Percentiles rank a stretch among this genome's conserved stretches.
Evolutionary conservation across 2,329 filamentous ascomycete genomes (phyloP).

Genomic region (Fusarium circinatum): DNA sequence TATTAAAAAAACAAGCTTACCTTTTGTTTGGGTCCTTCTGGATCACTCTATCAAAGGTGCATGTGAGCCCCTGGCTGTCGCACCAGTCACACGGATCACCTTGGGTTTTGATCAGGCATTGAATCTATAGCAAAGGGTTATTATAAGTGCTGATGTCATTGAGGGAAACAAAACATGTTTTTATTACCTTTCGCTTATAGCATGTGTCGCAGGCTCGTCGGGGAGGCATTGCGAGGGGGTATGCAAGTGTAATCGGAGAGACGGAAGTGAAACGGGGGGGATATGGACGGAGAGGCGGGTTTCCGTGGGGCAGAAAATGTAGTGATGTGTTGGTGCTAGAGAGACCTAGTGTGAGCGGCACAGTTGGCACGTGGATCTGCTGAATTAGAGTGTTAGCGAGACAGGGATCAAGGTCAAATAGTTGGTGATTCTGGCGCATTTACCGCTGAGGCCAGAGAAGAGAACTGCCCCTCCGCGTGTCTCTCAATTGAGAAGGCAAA

Average conservation of each 20-base stretch:
- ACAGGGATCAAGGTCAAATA: neutral
- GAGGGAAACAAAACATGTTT: neutral
- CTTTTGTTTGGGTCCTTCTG: slow-evolving; percentile 34
- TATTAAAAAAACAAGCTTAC: neutral
- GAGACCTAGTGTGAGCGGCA: neutral
- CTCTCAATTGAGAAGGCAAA: neutral
- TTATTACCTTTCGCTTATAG: slow-evolving; percentile 36
- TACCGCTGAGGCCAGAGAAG: neutral
- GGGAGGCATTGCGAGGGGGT: slow-evolving; percentile 26
- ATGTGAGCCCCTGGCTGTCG: slow-evolving; percentile 30
- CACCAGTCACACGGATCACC: slow-evolving; percentile 39
- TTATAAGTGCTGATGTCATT: neutral
- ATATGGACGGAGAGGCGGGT: slow-evolving; percentile 7
- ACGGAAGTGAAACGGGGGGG: slow-evolving; percentile 14
- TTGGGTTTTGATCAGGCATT: slow-evolving; percentile 32
- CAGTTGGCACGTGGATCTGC: slow-evolving; percentile 3
- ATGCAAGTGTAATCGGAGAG: slow-evolving; percentile 28
- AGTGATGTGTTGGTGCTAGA: neutral
- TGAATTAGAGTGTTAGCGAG: neutral
- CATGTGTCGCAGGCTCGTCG: slow-evolving; percentile 32
- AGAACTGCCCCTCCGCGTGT: neutral
- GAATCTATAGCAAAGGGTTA: slow-evolving; percentile 25
- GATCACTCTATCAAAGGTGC: slow-evolving; percentile 38
- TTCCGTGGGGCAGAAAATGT: neutral
- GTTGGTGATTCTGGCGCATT: neutral